Evolutionary conservation across 345 rosid genomes (phyloP), one percentile per base, ranked within the genome.

Genomic region (Pseudoturritis turrita): DNA sequence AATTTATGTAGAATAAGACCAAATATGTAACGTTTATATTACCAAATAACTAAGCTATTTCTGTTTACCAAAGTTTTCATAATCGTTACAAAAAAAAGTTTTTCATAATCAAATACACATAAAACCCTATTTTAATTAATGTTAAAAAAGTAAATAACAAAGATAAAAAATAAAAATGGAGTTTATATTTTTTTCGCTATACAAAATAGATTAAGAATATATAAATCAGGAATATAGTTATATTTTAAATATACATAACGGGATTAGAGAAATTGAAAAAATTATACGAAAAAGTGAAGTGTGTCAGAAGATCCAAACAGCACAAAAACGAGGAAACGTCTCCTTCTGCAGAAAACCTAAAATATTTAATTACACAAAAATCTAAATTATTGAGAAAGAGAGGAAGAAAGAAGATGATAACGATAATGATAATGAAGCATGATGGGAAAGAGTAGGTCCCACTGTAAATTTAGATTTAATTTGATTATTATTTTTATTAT

Each of bases 251-350:
- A 44, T 26, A 62, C 41, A 39, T 14, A 52, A 26, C 18, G 70
- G 13, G 71, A 60, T 63, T 70, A 64, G 62, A 33, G 39, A 71
- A 47, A 54, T 18, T n/a, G 40, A 29, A 70, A 74, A 54, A 55
- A 10, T 19, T 47, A 70, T 57, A 65, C 54, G 72, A 41, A 71
- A 76, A 71, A 71, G 73, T 65, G 57, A 70, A 73, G 54, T 73
- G 83, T 84, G 86, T 82, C 86, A 83, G 85, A 80, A 77, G 80
- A 83, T 80, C 78, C 85, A 81, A 85, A 80, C 91, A 83, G 83
- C 82, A 76, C 90, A 80, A 81, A 80, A 84, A 81, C 89, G 87
- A 89, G 94, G 92, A 86, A 92, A 87, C 83, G 87, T 90, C 91
- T 81, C 62, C 90, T 85, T 87, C 90, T 79, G 62, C 70, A 62